Percentiles rank a stretch among this genome's conserved stretches.
Evolutionary conservation across 2,329 filamentous ascomycete genomes (phyloP).

Genomic region (Sarocladium kiliense): DNA sequence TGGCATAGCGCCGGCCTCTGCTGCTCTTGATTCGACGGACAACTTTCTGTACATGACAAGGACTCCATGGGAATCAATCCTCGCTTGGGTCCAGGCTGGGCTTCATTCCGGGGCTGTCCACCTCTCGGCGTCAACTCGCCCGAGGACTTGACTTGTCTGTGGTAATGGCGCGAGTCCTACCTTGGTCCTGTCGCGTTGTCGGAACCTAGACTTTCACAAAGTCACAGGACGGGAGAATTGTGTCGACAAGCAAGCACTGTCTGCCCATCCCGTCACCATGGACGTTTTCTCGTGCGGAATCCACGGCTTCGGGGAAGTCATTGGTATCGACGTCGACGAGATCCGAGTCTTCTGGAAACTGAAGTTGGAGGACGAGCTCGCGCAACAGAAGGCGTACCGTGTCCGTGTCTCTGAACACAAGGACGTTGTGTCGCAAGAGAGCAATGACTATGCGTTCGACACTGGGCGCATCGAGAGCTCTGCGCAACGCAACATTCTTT

Average conservation of each 20-base stretch:
- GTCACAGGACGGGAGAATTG: background rate
- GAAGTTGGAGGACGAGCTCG: conserved; percentile 21
- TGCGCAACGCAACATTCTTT: conserved; percentile 18
- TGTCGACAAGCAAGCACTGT: background rate
- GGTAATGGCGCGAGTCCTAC: no score
- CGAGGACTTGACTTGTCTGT: no score
- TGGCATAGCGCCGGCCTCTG: background rate
- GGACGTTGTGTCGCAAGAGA: background rate
- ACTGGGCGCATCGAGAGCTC: conserved; percentile 15
- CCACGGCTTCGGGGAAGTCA: conserved; percentile 30
- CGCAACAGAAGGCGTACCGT: conserved; percentile 25
- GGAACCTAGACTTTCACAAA: background rate
- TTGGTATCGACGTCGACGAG: conserved; percentile 32
- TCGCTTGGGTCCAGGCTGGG: no score
- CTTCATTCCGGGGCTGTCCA: background rate
- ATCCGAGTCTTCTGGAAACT: conserved; percentile 30
- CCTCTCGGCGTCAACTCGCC: background rate
- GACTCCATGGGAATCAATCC: no score
- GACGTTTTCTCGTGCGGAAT: conserved; percentile 28
- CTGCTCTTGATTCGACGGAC: background rate
- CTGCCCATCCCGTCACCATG: conserved; percentile 13
- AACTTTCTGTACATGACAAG: background rate
- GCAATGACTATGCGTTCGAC: conserved; percentile 11
- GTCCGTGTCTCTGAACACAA: conserved; percentile 4
- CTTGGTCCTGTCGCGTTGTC: no score